Base-by-base conservation (phyloP, 106 monocot species). In the Gastrodia elata region DNA sequence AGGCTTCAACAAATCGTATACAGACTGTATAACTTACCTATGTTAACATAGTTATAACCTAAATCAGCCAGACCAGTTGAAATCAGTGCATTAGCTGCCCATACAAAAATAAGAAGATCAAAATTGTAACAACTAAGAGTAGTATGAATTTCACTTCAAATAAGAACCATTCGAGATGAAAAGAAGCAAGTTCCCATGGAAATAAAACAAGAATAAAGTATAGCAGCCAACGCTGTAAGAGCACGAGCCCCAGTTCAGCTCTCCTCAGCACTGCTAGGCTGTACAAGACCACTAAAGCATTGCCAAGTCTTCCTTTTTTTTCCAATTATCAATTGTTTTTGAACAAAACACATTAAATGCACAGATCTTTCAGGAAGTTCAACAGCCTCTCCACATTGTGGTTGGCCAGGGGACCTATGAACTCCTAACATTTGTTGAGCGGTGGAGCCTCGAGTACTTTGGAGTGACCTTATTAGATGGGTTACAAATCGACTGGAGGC, bases 71-170 rank as follows among this genome's bases (percentile, higher is more conserved):
- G 73, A 20, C 95, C 95, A 40, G 96, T 87, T 40, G 89, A 86
- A 33, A 96, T 73, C 38, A 96, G 89, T 71, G 92, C 89, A 87
- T 96, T 90, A 75, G 96, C 96, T 96, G 89, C 72, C 71, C 34
- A 67, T 36, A 40, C 5, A 69, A 27, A 39, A 69, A 10, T 25
- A 22, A 68, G 69, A 25, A 68, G 8, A 68, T 39, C 69, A 39
- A 40, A 22, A 10, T 38, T n/a, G 38, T 2, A n/a, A 16, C 25
- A 16, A 20, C 38, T 8, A 36, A 18, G 6, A 67, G 36, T 38
- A 38, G 13, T n/a, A 61, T 3, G 32, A 61, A 32, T 32, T 61
- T 0, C 61, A 2, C 25, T 57, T 26, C 61, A 26, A 28, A 61
- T 61, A 32, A 30, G 30, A 61, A 32, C 6, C 2, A 28, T 61